Evolutionary conservation across 1,139 yeast genomes (phyloP).

Genomic region (Scheffersomyces insectosa): DNA sequence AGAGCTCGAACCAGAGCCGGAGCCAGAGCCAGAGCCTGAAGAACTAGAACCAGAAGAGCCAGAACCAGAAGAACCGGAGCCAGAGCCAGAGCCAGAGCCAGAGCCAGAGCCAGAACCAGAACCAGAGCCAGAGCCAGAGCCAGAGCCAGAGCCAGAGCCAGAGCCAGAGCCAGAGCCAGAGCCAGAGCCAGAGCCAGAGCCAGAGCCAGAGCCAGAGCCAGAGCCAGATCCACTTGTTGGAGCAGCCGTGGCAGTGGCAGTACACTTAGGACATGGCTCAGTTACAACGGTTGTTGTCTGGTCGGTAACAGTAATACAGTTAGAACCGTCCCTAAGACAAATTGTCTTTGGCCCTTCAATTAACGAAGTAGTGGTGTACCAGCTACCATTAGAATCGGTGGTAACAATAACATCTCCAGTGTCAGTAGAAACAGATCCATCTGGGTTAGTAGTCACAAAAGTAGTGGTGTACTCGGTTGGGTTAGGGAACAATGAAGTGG

Average conservation of each 20-base stretch:
- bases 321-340: background rate
- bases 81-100: slow-evolving; percentile 5
- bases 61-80: slow-evolving; percentile 4
- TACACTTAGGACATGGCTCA: no score
- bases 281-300: no score
- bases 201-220: slow-evolving; percentile 9
- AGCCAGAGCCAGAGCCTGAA: no score
- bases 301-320: background rate
- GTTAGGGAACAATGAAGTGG: slow-evolving; percentile 10
- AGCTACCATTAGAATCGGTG: slow-evolving; percentile 8
- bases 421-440: slow-evolving; percentile 10
- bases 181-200: slow-evolving; percentile 16
- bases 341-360: background rate
- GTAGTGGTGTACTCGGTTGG: slow-evolving; percentile 18
- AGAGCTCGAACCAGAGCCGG: no score
- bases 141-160: slow-evolving; percentile 7
- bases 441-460: slow-evolving; percentile 12
- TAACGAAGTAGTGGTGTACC: slow-evolving; percentile 1
- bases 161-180: slow-evolving; percentile 8
- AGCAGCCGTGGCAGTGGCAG: no score
- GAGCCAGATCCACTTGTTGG: background rate
- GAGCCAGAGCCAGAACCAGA: slow-evolving; percentile 5
- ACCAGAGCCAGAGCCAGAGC: slow-evolving; percentile 5
- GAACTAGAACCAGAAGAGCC: no score
- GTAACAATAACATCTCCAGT: slow-evolving; percentile 12